These are phyloP conservation scores for Lactifluus hygrophoroides DNA, from an alignment of 768 basidiomycete genomes.

Conservation along the genomic window DNA sequence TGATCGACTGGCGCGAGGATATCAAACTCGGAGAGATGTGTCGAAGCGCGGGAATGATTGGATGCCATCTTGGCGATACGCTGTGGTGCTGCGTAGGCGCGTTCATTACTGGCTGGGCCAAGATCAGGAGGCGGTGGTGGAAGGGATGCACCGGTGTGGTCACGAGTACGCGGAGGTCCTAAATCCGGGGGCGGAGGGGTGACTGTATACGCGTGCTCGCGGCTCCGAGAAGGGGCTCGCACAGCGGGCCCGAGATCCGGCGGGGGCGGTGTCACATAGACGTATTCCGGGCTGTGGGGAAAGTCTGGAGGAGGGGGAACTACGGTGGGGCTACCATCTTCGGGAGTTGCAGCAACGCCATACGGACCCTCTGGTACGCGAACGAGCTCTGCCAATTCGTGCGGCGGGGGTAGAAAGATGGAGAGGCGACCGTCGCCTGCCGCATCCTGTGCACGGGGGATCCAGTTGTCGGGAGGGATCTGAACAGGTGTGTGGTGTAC, in stretches of 20 bases:
- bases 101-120: neutral
- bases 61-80: constrained; percentile 6
- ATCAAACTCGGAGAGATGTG: constrained; percentile 20
- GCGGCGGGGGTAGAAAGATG: constrained; percentile 18
- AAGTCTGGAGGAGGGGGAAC: neutral
- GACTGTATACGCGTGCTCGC: neutral
- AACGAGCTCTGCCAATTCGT: constrained; percentile 9
- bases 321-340: constrained; percentile 13
- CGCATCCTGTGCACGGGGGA: constrained; percentile 15
- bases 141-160: neutral
- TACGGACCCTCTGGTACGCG: constrained; percentile 9
- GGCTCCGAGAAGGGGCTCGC: constrained; percentile 2
- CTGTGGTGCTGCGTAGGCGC: neutral
- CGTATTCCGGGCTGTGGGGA: constrained; percentile 3
- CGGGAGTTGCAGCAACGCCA: constrained; percentile 12
- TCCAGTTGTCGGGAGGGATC: constrained; percentile 19
- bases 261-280: constrained; percentile 3
- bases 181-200: constrained; percentile 8
- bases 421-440: constrained; percentile 15
- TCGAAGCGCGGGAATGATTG: constrained; percentile 17
- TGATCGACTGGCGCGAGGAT: constrained; percentile 16
- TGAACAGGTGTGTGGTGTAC: constrained; percentile 10
- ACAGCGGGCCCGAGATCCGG: neutral
- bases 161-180: neutral
- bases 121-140: neutral